Evolutionary conservation across 495 filamentous ascomycete genomes (phyloP), one percentile per base, ranked within the genome.

Genomic region (Penicillium angulare): DNA sequence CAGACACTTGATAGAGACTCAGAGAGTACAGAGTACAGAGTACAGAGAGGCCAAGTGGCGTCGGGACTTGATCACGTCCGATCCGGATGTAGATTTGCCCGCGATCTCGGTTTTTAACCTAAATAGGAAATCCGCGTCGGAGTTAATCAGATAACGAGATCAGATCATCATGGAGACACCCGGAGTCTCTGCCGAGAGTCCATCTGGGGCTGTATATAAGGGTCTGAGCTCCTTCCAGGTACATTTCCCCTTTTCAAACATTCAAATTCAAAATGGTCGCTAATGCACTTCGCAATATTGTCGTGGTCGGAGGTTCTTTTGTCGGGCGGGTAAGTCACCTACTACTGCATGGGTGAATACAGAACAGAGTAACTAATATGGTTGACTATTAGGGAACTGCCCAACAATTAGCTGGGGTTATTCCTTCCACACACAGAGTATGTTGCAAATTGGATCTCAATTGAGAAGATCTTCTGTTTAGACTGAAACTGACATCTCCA

Each of bases 241-340:
- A 6, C 17, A 40, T 21, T 43, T 26, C 29, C 3, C 5, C 32
- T 43, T 46, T 20, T 29, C 21, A 41, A 20, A 7, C 9, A 16
- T 12, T 20, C 26, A 16, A 10, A 3, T 42, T 49, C 43, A 53
- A 47, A 49, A 68, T 66, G 65, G 43, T 50, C n/a, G 44, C 36
- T 7, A n/a, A n/a, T n/a, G 34, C 60, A 10, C 46, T 75, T 13
- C 67, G 63, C 21, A 75, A 75, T 46, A 62, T 75, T 24, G 64
- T 75, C 21, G 68, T 75, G 18, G 59, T 75, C 15, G 72, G 72
- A 16, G 72, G 72, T 9, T 75, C 72, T 2, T 75, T 72, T 40
- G 69, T 75, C 15, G 72, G 72, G 9, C 63, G 65, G 38, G 67
- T 72, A 36, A 56, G 64, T 57, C 17, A 39, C 22, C 18, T 45